phyloP scores from a whole-genome alignment of 75 land plant species.

The Isoetes taiwanensis region DNA sequence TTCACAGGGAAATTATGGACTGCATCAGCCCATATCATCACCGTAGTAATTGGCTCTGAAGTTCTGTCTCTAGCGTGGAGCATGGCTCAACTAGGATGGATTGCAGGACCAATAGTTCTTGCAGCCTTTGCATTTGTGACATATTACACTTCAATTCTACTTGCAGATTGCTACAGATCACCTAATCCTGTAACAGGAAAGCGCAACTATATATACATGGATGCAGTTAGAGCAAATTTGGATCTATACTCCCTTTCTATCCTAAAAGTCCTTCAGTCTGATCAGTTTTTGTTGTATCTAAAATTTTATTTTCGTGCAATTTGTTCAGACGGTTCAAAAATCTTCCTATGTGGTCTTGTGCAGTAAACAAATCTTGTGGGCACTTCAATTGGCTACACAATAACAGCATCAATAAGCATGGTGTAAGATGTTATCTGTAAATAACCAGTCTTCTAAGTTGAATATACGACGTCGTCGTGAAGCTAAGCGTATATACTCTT shows the following conservation, averaged over 20 bases:
- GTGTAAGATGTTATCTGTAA: conserved; percentile 16
- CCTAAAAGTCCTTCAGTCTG: too few species aligned
- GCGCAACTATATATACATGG: conserved; percentile 2
- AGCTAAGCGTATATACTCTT: background rate
- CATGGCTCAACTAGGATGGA: conserved; percentile 5
- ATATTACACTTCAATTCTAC: background rate
- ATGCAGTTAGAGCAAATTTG: background rate
- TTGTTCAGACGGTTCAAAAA: conserved; percentile 33
- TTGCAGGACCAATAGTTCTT: conserved; percentile 1
- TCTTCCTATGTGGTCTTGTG: conserved; percentile 35
- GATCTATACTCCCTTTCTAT: background rate
- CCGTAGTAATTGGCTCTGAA: background rate
- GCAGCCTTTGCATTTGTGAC: background rate
- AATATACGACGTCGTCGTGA: background rate
- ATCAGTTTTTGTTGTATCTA: too few species aligned
- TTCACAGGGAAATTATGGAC: background rate
- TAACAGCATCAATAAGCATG: conserved; percentile 65
- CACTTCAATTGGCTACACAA: conserved; percentile 51
- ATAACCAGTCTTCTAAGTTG: background rate
- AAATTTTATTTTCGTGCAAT: too few species aligned
- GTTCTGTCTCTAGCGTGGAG: conserved; percentile 7
- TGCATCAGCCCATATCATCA: background rate
- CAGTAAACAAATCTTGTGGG: conserved; percentile 55
- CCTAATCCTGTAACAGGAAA: background rate
- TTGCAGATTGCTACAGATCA: conserved; percentile 1